Evolutionary conservation across 2,329 filamentous ascomycete species (phyloP).

Genomic region (Penicillium sp.): DNA sequence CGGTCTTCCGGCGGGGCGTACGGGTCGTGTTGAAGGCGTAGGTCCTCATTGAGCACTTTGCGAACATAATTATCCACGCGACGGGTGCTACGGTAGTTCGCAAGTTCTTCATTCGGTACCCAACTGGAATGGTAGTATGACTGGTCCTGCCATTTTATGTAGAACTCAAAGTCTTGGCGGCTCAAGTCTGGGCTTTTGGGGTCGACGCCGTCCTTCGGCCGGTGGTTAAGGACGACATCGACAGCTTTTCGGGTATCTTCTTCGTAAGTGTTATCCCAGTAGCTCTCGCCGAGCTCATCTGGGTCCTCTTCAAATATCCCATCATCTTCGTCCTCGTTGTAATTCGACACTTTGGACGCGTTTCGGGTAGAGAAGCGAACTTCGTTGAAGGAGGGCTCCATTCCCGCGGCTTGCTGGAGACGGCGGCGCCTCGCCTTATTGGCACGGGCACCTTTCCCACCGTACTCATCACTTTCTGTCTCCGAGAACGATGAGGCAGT

Average conservation of each 20-base stretch:
- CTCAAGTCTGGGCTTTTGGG: constrained; percentile 31
- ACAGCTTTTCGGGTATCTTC: constrained; percentile 83
- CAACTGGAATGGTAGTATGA: constrained; percentile 95
- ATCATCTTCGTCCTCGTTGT: constrained; percentile 67
- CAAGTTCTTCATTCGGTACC: constrained; percentile 76
- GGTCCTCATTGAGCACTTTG: constrained; percentile 76
- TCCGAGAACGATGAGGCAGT: constrained; percentile 67
- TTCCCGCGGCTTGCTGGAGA: constrained; percentile 64
- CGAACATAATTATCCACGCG: constrained; percentile 94
- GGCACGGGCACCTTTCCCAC: constrained; percentile 68
- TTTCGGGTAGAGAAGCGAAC: constrained; percentile 90
- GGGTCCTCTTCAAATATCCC: constrained; percentile 58
- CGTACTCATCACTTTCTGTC: constrained; percentile 69
- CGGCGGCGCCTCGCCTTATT: constrained; percentile 76
- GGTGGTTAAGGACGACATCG: constrained; percentile 86
- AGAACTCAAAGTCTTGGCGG: constrained; percentile 78
- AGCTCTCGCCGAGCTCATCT: constrained; percentile 64
- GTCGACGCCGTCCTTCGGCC: constrained; percentile 67
- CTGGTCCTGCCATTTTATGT: constrained; percentile 95
- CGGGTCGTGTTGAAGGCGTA: constrained; percentile 71
- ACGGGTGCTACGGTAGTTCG: constrained; percentile 77
- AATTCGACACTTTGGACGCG: constrained; percentile 71
- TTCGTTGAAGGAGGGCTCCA: constrained; percentile 69
- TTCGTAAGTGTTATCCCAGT: constrained; percentile 64
- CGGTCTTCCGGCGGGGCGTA: constrained; percentile 80